phyloP scores from a whole-genome alignment of 2,329 filamentous ascomycete genomes.

The Colletotrichum liriopes region DNA sequence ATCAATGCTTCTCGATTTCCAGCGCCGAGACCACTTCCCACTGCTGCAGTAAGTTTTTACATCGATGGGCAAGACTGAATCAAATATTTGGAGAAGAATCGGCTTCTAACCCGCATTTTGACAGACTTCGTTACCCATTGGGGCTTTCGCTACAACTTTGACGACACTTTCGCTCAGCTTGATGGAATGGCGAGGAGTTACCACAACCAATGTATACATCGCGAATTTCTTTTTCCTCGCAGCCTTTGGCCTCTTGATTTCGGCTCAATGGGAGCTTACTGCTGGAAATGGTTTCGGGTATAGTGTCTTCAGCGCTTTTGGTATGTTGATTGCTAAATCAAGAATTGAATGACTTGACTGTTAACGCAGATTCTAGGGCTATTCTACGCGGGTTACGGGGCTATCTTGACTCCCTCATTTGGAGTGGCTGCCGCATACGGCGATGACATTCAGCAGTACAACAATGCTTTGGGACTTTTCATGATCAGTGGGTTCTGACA shows the following conservation, averaged over 20 bases:
- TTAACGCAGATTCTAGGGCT: slow-evolving; percentile 38
- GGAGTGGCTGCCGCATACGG: slow-evolving; percentile 48
- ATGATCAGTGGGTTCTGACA: slow-evolving; percentile 44
- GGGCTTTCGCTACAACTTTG: slow-evolving; percentile 68
- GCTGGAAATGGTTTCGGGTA: slow-evolving; percentile 68
- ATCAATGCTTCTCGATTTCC: slow-evolving; percentile 1
- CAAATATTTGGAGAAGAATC: not conserved
- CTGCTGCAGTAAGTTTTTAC: slow-evolving; percentile 21
- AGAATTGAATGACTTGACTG: not conserved
- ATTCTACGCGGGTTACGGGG: slow-evolving; percentile 48
- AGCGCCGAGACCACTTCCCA: slow-evolving; percentile 28
- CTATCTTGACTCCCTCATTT: slow-evolving; percentile 47
- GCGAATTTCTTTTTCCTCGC: slow-evolving; percentile 68
- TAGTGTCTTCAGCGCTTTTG: slow-evolving; percentile 69
- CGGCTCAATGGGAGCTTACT: slow-evolving; percentile 70
- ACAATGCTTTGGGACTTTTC: slow-evolving; percentile 49
- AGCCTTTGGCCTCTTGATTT: slow-evolving; percentile 67
- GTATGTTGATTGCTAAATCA: slow-evolving; percentile 46
- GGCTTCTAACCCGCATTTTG: not conserved
- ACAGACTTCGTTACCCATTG: slow-evolving; percentile 65
- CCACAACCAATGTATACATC: slow-evolving; percentile 66
- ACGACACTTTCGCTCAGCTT: slow-evolving; percentile 68
- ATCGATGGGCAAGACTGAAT: not conserved
- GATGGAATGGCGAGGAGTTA: slow-evolving; percentile 69
- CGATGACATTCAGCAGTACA: slow-evolving; percentile 45